Conservation (phyloP, 352 stramenopile genomes). For the Globisporangium irregulare region DNA sequence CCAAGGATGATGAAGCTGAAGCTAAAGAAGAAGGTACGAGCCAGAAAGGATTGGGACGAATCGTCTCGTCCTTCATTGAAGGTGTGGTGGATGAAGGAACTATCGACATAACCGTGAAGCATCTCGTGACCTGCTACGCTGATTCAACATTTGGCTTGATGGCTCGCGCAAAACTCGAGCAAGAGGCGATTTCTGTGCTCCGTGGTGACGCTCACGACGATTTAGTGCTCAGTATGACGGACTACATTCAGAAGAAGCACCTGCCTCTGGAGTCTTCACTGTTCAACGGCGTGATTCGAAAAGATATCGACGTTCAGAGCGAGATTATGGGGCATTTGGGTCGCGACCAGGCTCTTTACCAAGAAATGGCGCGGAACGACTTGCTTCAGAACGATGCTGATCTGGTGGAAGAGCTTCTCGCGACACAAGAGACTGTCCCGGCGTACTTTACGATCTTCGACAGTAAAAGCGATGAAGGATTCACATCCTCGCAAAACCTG, state of each 20-base stretch:
- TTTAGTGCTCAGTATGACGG: slow-evolving; percentile 68
- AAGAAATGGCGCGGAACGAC: slow-evolving; percentile 55
- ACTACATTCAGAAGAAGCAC: slow-evolving; percentile 77
- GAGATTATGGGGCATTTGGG: slow-evolving; percentile 77
- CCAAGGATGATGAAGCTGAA: slow-evolving; percentile 35
- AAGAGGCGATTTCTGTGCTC: slow-evolving; percentile 45
- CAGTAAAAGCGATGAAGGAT: slow-evolving; percentile 9
- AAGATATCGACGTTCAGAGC: slow-evolving; percentile 61
- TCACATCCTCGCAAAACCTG: slow-evolving; percentile 30
- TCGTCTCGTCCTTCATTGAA: slow-evolving; percentile 55
- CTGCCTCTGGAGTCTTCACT: slow-evolving; percentile 68
- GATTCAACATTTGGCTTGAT: slow-evolving; percentile 44
- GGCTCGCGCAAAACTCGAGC: slow-evolving; percentile 31
- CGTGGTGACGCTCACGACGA: slow-evolving; percentile 49
- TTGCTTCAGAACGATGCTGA: slow-evolving; percentile 59
- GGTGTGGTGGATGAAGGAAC: slow-evolving; percentile 42
- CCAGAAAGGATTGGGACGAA: slow-evolving; percentile 15
- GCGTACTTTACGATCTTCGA: slow-evolving; percentile 69
- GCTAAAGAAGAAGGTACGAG: slow-evolving; percentile 9
- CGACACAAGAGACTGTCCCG: slow-evolving; percentile 53
- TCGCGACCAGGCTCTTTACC: slow-evolving; percentile 76
- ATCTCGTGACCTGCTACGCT: slow-evolving; percentile 64
- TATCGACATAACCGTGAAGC: slow-evolving; percentile 37
- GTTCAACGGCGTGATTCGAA: slow-evolving; percentile 86
- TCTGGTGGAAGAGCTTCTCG: slow-evolving; percentile 65